Conservation (phyloP, 768 basidiomycete genomes). For the Lactarius deliciosus region DNA sequence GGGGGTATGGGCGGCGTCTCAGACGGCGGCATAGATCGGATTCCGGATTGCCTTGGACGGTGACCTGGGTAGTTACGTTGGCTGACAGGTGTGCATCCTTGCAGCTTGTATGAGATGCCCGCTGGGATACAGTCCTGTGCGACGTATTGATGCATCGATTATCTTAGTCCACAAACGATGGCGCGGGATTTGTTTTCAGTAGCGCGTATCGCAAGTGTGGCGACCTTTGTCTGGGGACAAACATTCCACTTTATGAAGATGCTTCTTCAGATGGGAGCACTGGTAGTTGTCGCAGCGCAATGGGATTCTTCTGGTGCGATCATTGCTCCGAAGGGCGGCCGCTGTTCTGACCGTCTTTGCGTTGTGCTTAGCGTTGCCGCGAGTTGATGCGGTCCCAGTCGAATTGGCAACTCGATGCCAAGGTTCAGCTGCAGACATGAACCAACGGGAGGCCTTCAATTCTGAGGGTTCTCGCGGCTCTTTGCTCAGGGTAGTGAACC, state of each 20-base stretch:
- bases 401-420: no score
- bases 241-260: neutral
- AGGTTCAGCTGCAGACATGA: no score
- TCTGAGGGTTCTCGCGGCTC: no score
- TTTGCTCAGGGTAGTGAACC: no score
- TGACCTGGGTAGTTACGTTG: constrained; percentile 1
- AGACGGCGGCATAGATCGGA: constrained; percentile 15
- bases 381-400: no score
- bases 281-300: neutral
- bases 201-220: neutral
- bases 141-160: neutral
- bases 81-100: neutral
- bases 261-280: constrained; percentile 16
- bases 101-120: neutral
- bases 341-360: neutral
- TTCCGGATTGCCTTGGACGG: neutral
- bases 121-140: neutral
- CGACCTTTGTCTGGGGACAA: neutral
- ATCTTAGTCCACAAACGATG: neutral
- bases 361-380: neutral
- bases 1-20: constrained; percentile 51
- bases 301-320: neutral
- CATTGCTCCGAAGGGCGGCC: neutral
- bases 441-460: no score
- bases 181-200: neutral